Percentiles rank a stretch among this genome's conserved stretches.
phyloP scores from a whole-genome alignment of 192 early-diverging fungal genomes.

The Oehlia diaphana region DNA sequence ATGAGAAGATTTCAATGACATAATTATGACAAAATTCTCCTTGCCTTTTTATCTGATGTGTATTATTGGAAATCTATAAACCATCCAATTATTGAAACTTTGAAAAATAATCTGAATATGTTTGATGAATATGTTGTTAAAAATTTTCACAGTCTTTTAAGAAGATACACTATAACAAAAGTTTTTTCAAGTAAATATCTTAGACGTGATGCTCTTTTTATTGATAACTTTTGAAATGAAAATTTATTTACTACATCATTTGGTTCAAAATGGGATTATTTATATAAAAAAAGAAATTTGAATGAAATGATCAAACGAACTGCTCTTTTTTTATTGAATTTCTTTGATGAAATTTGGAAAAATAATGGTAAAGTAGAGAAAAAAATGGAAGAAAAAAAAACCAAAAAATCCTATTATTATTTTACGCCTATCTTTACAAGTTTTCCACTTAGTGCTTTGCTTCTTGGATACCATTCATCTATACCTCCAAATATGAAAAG shows the following conservation, averaged over 20 bases:
- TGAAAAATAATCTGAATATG: conserved; percentile 7
- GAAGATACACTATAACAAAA: neutral
- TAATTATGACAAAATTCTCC: neutral
- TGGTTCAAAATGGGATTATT: neutral
- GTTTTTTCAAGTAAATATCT: neutral
- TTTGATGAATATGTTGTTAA: conserved; percentile 2
- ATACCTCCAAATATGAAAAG: neutral
- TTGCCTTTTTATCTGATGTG: conserved; percentile 8
- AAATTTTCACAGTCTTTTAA: conserved; percentile 5
- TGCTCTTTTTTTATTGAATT: neutral
- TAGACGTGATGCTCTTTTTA: neutral
- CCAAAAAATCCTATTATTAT: neutral
- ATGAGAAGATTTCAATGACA: neutral
- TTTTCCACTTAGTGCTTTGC: neutral
- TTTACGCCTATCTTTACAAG: neutral
- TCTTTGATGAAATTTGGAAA: neutral
- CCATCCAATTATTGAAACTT: conserved; percentile 5
- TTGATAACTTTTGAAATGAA: neutral
- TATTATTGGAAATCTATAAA: neutral
- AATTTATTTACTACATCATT: neutral
- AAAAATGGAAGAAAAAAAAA: neutral
- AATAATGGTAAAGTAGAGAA: neutral
- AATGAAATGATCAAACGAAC: neutral
- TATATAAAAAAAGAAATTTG: conserved; percentile 5
- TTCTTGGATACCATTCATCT: neutral